These are phyloP conservation scores for Phoma sp. DNA, from an alignment of 2,329 filamentous ascomycete genomes.

Conservation along the genomic window DNA sequence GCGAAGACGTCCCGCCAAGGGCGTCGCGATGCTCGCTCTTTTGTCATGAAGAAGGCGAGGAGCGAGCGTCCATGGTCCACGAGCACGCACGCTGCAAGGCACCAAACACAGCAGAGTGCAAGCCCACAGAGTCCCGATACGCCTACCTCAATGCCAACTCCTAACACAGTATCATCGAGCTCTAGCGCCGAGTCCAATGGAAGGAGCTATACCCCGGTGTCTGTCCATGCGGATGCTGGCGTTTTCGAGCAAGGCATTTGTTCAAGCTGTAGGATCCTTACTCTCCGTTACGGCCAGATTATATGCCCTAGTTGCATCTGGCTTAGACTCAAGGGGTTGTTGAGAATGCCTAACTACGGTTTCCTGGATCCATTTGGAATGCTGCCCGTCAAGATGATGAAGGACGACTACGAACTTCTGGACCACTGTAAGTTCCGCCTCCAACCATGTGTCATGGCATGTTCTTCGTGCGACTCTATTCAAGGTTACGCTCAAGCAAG, in stretches of 20 bases:
- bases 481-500: too few species aligned
- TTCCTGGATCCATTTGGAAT: slow-evolving; percentile 45
- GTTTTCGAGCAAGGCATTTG: slow-evolving; percentile 34
- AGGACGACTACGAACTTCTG: slow-evolving; percentile 39
- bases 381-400: slow-evolving; percentile 35
- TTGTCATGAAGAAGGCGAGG: slow-evolving; percentile 49
- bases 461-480: not conserved
- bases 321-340: slow-evolving; percentile 24
- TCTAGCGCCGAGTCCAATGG: slow-evolving; percentile 27
- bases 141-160: slow-evolving; percentile 35
- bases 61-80: slow-evolving; percentile 49
- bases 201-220: slow-evolving; percentile 29
- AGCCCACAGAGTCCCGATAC: slow-evolving; percentile 41
- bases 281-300: slow-evolving; percentile 37
- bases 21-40: slow-evolving; percentile 49
- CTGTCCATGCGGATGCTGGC: slow-evolving; percentile 19
- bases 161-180: slow-evolving; percentile 42
- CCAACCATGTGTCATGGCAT: not conserved
- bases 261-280: slow-evolving; percentile 39
- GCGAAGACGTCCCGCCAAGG: slow-evolving; percentile 48
- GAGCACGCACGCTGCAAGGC: slow-evolving; percentile 46
- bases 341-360: slow-evolving; percentile 34
- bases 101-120: slow-evolving; percentile 32
- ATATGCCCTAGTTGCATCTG: slow-evolving; percentile 39
- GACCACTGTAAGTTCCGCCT: slow-evolving; percentile 44